phyloP scores from a whole-genome alignment of 495 filamentous ascomycete species.

The Friedmanniomyces simplex region DNA sequence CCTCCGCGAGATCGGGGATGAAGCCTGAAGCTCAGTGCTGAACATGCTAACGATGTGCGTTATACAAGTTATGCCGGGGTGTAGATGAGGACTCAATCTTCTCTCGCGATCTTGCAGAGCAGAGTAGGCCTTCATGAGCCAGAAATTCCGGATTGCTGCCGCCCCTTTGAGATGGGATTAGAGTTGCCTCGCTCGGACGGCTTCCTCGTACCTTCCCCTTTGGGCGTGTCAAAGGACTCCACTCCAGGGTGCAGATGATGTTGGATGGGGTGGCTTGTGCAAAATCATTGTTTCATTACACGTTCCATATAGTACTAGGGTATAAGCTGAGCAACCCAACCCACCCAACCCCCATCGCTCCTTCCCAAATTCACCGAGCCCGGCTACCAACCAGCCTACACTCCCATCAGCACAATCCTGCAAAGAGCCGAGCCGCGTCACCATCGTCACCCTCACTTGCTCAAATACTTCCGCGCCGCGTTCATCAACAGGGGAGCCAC shows the following conservation, averaged over 20 bases:
- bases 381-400: background rate
- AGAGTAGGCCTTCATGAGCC: too few relatives aligned
- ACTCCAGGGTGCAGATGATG: background rate
- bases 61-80: too few relatives aligned
- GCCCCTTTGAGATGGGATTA: too few relatives aligned
- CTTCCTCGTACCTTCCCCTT: too few relatives aligned
- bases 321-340: background rate
- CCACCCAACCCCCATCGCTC: background rate
- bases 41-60: too few relatives aligned
- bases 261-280: background rate
- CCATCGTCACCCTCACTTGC: background rate
- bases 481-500: conserved; percentile 17
- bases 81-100: too few relatives aligned
- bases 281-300: background rate
- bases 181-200: too few relatives aligned
- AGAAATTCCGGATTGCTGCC: too few relatives aligned
- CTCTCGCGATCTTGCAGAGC: too few relatives aligned
- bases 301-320: background rate
- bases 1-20: too few relatives aligned
- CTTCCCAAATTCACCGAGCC: background rate
- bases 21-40: too few relatives aligned
- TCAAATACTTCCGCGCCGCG: conserved; percentile 3
- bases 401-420: background rate
- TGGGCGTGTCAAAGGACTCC: too few relatives aligned
- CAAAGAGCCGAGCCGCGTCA: background rate